Base-by-base conservation (phyloP, 192 early-diverging fungal species). In the Kickxella alabastrina region DNA sequence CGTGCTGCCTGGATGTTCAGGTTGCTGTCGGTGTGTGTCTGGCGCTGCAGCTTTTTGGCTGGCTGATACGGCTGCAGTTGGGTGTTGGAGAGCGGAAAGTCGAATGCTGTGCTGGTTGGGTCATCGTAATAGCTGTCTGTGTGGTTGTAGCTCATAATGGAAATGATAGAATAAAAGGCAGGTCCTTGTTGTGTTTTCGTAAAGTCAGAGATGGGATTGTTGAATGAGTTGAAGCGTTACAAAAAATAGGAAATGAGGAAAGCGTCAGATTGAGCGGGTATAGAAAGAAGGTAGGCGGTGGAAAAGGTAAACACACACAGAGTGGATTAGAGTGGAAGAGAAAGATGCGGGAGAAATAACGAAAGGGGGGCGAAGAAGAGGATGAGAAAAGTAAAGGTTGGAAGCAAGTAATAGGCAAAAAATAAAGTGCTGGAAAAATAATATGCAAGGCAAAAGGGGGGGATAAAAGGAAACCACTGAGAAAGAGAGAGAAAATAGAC, bases 51-150 rank as follows among this genome's bases (percentile, higher is more conserved):
- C 39, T 47, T 26, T 31, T 14, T 36, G 5, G 28, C 35, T 14
- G 18, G 45, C 35, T 49, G 34, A 19, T 51, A 36, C 9, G 44
- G 44, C 28, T 28, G 17, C 15, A 40, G 49, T 19, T 65, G 49
- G 50, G 17, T 43, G 60, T 42, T 52, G n/a, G 57, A 52, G 22
- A 61, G 29, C 24, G 68, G 57, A 9, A 65, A 45, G 27, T 65
- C 52, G 49, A 57, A 63, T 17, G 37, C 40, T 8, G 45, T 28
- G 13, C 21, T 24, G 41, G 14, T 0, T 12, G 38, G 18, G 25
- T 46, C 53, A 14, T 55, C 42, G 14, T 57, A 47, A 19, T 26
- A 45, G 22, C 29, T 44, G 31, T 52, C 4, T 9, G 21, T 19
- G 6, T 5, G 14, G 36, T 66, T 52, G 6, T 38, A 44, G 10